Conservation (phyloP, 192 early-diverging fungal genomes). For the Rhizophagus clarus region DNA sequence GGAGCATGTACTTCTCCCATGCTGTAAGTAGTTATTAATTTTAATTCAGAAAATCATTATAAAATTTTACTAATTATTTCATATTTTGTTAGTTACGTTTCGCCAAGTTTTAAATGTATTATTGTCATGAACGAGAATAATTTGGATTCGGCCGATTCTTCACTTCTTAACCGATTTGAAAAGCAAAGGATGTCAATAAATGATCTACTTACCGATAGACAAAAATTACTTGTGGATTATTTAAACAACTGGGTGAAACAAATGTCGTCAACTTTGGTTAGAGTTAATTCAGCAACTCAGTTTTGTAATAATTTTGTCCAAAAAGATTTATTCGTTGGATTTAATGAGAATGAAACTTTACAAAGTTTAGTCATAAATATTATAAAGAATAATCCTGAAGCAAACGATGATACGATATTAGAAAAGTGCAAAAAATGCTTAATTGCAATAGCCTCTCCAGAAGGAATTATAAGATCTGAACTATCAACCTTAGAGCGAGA, state of each 20-base stretch:
- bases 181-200: conserved; percentile 19
- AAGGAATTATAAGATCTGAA: conserved; percentile 22
- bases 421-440: conserved; percentile 25
- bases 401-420: conserved; percentile 3
- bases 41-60: neutral
- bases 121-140: conserved; percentile 25
- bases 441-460: conserved; percentile 19
- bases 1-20: conserved; percentile 26
- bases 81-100: neutral
- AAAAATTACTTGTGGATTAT: neutral
- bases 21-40: conserved; percentile 4
- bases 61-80: neutral
- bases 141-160: conserved; percentile 9
- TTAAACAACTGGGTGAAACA: conserved; percentile 13
- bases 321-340: conserved; percentile 32
- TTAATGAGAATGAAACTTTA: conserved; percentile 11
- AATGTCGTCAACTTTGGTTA: conserved; percentile 16
- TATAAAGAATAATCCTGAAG: neutral
- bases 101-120: conserved; percentile 21
- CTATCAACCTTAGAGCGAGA: neutral
- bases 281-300: neutral
- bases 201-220: neutral
- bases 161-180: conserved; percentile 18
- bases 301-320: neutral
- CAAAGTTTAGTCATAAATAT: conserved; percentile 26